Evolutionary conservation across 768 basidiomycete species (phyloP).

Genomic region (Sporobolomyces phaffii): DNA sequence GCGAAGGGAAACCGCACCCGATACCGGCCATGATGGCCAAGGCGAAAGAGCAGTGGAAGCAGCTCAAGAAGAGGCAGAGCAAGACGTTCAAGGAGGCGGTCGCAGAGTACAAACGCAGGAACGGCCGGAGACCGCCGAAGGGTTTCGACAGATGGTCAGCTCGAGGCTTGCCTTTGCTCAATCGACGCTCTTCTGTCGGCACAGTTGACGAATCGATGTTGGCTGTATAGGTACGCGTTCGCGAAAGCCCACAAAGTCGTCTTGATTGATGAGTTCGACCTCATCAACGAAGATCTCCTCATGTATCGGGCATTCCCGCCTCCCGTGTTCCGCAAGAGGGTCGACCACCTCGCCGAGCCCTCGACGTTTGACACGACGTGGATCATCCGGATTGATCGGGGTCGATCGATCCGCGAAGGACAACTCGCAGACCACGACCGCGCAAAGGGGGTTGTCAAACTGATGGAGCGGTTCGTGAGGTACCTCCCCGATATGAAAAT

Average conservation of each 20-base stretch:
- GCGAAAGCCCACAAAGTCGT: slow-evolving; percentile 37
- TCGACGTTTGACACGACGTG: slow-evolving; percentile 34
- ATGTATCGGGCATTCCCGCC: slow-evolving; percentile 43
- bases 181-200: too few relatives aligned
- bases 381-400: slow-evolving; percentile 37
- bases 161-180: neutral
- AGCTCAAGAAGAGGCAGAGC: slow-evolving; percentile 46
- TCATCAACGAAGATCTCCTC: slow-evolving; percentile 43
- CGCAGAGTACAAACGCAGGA: slow-evolving; percentile 46
- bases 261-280: slow-evolving; percentile 44
- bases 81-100: slow-evolving; percentile 46
- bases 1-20: slow-evolving; percentile 45
- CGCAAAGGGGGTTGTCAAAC: slow-evolving; percentile 36
- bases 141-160: slow-evolving; percentile 47
- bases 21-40: slow-evolving; percentile 45
- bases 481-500: slow-evolving; percentile 41
- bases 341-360: slow-evolving; percentile 26
- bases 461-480: slow-evolving; percentile 37
- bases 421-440: slow-evolving; percentile 40
- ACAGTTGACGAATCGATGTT: too few relatives aligned
- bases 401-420: slow-evolving; percentile 34
- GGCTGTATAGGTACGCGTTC: slow-evolving; percentile 38
- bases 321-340: slow-evolving; percentile 35
- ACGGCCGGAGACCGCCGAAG: slow-evolving; percentile 47
- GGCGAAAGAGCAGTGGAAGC: slow-evolving; percentile 47